These are phyloP conservation scores for Gastrolobium villosum DNA, from an alignment of 306 rosid genomes.

Conservation along the genomic window DNA sequence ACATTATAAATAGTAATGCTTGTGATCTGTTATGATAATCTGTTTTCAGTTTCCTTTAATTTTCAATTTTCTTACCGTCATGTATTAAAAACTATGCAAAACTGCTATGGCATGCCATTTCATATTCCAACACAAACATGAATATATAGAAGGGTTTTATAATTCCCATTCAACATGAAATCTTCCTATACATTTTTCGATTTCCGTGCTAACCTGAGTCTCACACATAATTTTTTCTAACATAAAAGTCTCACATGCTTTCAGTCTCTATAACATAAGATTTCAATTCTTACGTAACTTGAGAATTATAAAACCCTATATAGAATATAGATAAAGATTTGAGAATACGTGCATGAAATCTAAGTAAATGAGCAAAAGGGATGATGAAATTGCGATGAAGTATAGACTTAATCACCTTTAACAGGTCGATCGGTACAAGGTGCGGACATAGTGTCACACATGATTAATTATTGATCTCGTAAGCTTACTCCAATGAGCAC, in stretches of 20 bases:
- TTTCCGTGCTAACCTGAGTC: too few species aligned
- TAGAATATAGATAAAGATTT: not conserved
- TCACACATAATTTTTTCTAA: too few species aligned
- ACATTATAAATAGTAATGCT: not conserved
- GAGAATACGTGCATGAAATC: not conserved
- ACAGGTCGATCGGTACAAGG: slow-evolving; percentile 55
- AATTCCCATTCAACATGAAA: too few species aligned
- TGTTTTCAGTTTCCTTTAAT: not conserved
- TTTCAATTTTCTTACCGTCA: slow-evolving; percentile 7
- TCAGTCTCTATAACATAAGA: too few species aligned
- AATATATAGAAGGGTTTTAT: not conserved
- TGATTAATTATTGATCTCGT: slow-evolving; percentile 61
- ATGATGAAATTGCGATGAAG: not conserved
- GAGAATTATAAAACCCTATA: too few species aligned
- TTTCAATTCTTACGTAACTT: too few species aligned
- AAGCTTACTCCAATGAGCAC: slow-evolving; percentile 50
- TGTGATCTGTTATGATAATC: not conserved
- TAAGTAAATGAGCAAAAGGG: slow-evolving; percentile 4
- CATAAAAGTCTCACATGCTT: too few species aligned
- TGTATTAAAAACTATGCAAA: slow-evolving; percentile 16
- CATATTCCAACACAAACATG: not conserved
- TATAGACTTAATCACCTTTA: slow-evolving; percentile 55
- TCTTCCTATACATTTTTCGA: too few species aligned
- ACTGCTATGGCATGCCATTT: not conserved
- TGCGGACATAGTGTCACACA: slow-evolving; percentile 75